Evolutionary conservation across 805 yeast genomes (phyloP), one percentile per base, ranked within the genome.

Genomic region (Nadsonia fulvescens): DNA sequence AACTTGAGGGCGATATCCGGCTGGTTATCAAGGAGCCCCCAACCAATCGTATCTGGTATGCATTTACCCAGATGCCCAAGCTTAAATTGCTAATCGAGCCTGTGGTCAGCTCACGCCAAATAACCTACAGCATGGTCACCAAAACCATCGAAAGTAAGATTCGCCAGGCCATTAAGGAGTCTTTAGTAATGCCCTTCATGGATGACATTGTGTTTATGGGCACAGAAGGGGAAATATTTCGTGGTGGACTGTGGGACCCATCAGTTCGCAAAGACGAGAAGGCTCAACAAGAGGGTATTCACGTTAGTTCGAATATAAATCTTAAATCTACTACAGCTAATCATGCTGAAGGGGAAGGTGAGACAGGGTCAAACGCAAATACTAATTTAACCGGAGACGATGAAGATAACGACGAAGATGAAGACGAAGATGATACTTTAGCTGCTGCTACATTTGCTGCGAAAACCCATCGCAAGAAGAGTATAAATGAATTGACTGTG

Each of bases 201-300:
- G 96, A 86, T 47, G 96, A 86, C 44, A 47, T 81, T 20, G 66
- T 70, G 1, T 75, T 78, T 42, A 75, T 59, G 41, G 56, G 66
- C 29, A 70, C 94, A 0, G 20, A 23, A 5, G 59, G 51, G 20
- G 92, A 79, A 35, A 49, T 79, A 8, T 89, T 70, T 46, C 63
- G 94, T 35, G 98, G 94, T 26, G 98, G 98, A 10, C 68, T 86
- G 13, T 86, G 96, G 96, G 82, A 74, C 35, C 56, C 57, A 12
- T 30, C 48, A 0, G 40, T 23, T 2, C 41, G 55, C 23, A 37
- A 42, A 6, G 28, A 23, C 20, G 24, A 18, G 10, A 28, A 22
- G 15, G 30, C 28, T 2, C 29, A 12, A 10, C 6, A 10, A n/a
- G 27, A 22, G 9, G 18, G 11, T 12, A 17, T 10, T 20, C 12